Conservation (phyloP, 2,329 filamentous ascomycete genomes). For the Microcyclospora pomicola region DNA sequence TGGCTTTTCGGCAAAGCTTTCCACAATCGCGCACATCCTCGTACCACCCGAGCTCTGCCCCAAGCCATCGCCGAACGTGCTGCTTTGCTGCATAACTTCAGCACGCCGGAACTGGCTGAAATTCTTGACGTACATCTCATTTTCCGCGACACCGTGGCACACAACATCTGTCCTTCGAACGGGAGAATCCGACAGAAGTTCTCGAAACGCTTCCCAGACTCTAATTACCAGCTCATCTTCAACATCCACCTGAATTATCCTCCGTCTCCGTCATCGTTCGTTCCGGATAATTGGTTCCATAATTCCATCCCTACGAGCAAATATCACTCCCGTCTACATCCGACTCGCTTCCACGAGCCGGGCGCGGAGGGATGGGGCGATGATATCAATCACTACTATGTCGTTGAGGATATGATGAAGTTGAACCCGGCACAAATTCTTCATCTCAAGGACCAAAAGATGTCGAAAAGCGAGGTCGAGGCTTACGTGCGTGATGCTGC, state of each 20-base stretch:
- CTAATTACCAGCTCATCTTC: constrained; percentile 37
- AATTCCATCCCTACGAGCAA: constrained; percentile 22
- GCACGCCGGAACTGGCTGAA: constrained; percentile 40
- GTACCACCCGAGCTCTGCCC: constrained; percentile 35
- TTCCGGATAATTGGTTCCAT: constrained; percentile 23
- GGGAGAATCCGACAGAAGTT: constrained; percentile 46
- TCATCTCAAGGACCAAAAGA: constrained; percentile 42
- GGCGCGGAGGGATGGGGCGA: constrained; percentile 51
- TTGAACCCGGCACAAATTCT: constrained; percentile 46
- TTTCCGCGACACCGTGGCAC: constrained; percentile 42
- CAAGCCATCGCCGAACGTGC: constrained; percentile 38
- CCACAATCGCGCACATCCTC: constrained; percentile 38
- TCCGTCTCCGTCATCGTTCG: constrained; percentile 16
- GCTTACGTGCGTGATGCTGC: constrained; percentile 29
- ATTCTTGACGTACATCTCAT: constrained; percentile 44
- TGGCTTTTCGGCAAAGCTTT: constrained; percentile 49
- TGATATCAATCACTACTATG: constrained; percentile 49
- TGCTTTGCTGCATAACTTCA: constrained; percentile 46
- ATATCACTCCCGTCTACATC: constrained; percentile 34
- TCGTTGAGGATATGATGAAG: constrained; percentile 52
- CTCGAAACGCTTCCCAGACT: constrained; percentile 40
- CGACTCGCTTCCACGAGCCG: constrained; percentile 36
- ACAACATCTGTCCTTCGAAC: constrained; percentile 48
- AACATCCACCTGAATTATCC: constrained; percentile 27
- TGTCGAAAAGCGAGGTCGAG: constrained; percentile 44